These are phyloP conservation scores for Fomitopsis schrenkii DNA, from an alignment of 1,284 basidiomycete species.

Conservation along the genomic window DNA sequence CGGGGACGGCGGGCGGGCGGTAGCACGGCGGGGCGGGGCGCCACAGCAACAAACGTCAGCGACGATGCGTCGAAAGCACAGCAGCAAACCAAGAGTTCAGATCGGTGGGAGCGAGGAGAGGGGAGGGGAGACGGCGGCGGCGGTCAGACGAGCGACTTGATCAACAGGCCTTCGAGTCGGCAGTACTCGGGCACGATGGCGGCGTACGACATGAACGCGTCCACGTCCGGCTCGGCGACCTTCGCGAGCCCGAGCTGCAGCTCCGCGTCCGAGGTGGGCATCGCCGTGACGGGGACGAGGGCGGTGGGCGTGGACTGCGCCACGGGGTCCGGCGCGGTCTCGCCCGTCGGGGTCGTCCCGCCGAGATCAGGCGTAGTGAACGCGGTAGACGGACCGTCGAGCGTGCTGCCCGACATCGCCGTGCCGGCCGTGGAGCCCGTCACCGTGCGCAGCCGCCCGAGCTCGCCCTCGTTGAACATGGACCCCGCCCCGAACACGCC, in stretches of 20 bases:
- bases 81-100: neutral
- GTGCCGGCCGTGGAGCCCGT: constrained; percentile 52
- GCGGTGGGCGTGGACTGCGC: constrained; percentile 38
- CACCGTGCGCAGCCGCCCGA: constrained; percentile 34
- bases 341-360: constrained; percentile 24
- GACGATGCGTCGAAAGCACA: constrained; percentile 10
- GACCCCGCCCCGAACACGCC: constrained; percentile 15
- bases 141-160: constrained; percentile 53
- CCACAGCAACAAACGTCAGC: neutral
- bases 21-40: neutral
- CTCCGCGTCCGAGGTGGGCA: constrained; percentile 67
- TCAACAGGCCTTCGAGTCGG: constrained; percentile 69
- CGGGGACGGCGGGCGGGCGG: too few relatives aligned
- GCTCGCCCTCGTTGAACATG: constrained; percentile 31
- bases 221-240: constrained; percentile 76
- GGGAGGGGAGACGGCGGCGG: too few relatives aligned
- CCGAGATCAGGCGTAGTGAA: constrained; percentile 63
- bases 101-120: neutral
- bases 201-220: constrained; percentile 80
- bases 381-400: constrained; percentile 45
- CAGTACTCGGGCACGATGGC: constrained; percentile 80
- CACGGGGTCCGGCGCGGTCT: constrained; percentile 20
- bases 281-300: constrained; percentile 62
- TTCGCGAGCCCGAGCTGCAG: constrained; percentile 71
- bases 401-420: constrained; percentile 29